phyloP scores from a whole-genome alignment of 768 basidiomycete species.

The Lactifluus rugatus region DNA sequence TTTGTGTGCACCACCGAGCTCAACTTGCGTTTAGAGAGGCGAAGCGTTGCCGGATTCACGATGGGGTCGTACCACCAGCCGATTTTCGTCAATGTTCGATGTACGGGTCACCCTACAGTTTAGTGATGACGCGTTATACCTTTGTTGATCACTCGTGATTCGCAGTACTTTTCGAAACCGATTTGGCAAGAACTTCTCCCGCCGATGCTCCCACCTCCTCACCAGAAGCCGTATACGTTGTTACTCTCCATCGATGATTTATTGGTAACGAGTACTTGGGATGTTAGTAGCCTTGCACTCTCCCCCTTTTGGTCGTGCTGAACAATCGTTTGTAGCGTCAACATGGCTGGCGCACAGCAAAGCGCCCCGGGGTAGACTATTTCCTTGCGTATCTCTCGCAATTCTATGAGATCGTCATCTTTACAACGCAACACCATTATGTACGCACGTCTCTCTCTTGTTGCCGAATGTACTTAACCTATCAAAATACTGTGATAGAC shows the following conservation, averaged over 20 bases:
- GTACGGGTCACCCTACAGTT: constrained; percentile 33
- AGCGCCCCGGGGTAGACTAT: constrained; percentile 96
- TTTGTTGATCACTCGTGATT: background rate
- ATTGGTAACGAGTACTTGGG: constrained; percentile 87
- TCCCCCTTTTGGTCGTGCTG: background rate
- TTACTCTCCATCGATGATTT: constrained; percentile 88
- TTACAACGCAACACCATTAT: constrained; percentile 84
- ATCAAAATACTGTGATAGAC: constrained; percentile 41
- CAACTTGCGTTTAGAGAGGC: constrained; percentile 32
- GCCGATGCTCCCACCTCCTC: constrained; percentile 68
- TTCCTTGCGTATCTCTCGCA: constrained; percentile 96
- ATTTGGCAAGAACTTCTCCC: constrained; percentile 89
- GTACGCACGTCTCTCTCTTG: constrained; percentile 46
- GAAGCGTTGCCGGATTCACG: constrained; percentile 53
- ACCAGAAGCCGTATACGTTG: constrained; percentile 87
- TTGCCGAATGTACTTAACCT: background rate
- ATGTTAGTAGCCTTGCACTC: constrained; percentile 52
- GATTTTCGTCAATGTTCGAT: constrained; percentile 58
- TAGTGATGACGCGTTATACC: background rate
- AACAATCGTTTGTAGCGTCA: constrained; percentile 46
- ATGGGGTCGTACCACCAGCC: constrained; percentile 52
- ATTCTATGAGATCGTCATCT: constrained; percentile 96
- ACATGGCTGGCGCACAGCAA: constrained; percentile 95
- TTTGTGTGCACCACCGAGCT: background rate
- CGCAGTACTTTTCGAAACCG: constrained; percentile 86